These are phyloP conservation scores for Russula foetens DNA, from an alignment of 768 basidiomycete species.

Conservation along the genomic window DNA sequence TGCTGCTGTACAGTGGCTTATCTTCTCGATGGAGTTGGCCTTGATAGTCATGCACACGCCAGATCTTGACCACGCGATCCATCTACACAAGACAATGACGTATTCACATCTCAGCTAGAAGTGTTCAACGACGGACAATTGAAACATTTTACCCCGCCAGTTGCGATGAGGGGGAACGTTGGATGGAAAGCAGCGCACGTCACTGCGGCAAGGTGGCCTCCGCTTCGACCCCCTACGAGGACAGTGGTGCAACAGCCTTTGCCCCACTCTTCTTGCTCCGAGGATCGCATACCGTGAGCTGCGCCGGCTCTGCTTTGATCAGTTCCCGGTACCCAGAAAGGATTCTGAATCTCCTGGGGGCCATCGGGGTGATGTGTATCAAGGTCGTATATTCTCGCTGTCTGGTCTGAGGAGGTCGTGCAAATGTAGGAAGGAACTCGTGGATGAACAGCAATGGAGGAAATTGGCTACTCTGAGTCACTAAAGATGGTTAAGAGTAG, in stretches of 20 bases:
- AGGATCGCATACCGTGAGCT: slow-evolving; percentile 57
- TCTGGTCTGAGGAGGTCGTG: slow-evolving; percentile 66
- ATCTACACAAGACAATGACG: slow-evolving; percentile 35
- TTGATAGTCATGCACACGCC: slow-evolving; percentile 43
- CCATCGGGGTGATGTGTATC: slow-evolving; percentile 22
- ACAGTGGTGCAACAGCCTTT: slow-evolving; percentile 52
- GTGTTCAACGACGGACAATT: not conserved
- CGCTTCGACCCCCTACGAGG: slow-evolving; percentile 61
- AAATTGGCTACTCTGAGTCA: slow-evolving; percentile 41
- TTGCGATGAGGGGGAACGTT: slow-evolving; percentile 56
- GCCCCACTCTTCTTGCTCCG: slow-evolving; percentile 53
- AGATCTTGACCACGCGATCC: slow-evolving; percentile 70
- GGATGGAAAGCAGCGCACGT: slow-evolving; percentile 64
- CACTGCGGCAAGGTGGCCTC: slow-evolving; percentile 66
- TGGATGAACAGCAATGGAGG: slow-evolving; percentile 60
- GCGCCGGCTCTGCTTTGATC: slow-evolving; percentile 52
- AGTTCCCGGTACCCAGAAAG: slow-evolving; percentile 48
- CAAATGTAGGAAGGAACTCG: slow-evolving; percentile 49
- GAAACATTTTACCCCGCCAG: slow-evolving; percentile 58
- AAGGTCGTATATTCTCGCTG: slow-evolving; percentile 64
- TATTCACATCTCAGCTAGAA: slow-evolving; percentile 1
- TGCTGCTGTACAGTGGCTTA: slow-evolving; percentile 68
- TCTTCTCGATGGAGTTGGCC: slow-evolving; percentile 49
- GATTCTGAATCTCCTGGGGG: slow-evolving; percentile 36
- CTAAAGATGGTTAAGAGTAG: not conserved